Conservation (phyloP, 2,329 filamentous ascomycete species). For the Ceratocystis papillata region DNA sequence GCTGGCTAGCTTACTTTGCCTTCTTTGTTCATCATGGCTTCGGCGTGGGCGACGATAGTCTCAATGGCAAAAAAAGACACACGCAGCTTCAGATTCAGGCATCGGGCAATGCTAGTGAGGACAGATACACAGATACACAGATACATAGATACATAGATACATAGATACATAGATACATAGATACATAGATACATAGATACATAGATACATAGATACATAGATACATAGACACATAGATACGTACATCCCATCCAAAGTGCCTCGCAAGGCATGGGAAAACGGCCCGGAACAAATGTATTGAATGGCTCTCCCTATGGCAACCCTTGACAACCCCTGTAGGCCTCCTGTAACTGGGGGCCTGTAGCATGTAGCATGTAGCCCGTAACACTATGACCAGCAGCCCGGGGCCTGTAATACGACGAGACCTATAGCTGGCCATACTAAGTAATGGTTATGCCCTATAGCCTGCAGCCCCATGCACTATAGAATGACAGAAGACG, state of each 20-base stretch:
- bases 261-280: too few species aligned
- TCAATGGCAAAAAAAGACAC: too few species aligned
- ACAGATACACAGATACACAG: too few species aligned
- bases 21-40: too few species aligned
- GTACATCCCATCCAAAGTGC: too few species aligned
- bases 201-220: not conserved
- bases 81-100: too few species aligned
- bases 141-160: not conserved
- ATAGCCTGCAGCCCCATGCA: not conserved
- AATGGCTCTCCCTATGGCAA: not conserved
- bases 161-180: not conserved
- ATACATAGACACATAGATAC: too few species aligned
- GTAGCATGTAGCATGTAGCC: not conserved
- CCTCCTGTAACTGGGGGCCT: not conserved
- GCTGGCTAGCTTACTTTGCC: too few species aligned
- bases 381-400: constrained; percentile 1
- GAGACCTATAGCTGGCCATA: not conserved
- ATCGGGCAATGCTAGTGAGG: too few species aligned
- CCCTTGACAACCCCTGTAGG: not conserved
- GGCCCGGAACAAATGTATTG: not conserved
- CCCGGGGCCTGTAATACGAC: not conserved
- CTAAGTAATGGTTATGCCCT: not conserved
- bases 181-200: not conserved
- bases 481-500: not conserved
- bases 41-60: too few species aligned